Base-by-base conservation (phyloP, 2,329 filamentous ascomycete genomes). In the Fusarium humuli region DNA sequence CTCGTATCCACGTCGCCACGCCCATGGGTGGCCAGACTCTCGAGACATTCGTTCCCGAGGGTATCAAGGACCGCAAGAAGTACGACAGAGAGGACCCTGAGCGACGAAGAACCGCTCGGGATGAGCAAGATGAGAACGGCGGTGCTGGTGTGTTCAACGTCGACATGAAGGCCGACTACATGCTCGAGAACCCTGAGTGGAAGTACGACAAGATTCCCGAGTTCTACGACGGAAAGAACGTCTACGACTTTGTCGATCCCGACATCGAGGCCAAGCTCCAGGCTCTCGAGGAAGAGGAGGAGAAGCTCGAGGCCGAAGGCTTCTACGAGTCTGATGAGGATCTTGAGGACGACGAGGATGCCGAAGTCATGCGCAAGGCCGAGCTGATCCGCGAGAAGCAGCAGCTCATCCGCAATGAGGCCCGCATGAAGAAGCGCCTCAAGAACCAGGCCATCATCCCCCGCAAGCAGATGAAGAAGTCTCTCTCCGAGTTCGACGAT, bases 391-490 rank as follows among this genome's bases (percentile, higher is more conserved):
- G 95, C 69, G 94, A 98, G 86, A 98, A 98, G 89, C 91, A 94
- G 75, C 88, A 91, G 69, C 86, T 98, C 68, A 96, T 98, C 83
- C 90, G 93, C 79, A 98, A 98, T 82, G 96, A 97, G 77, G 92
- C 94, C 69, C 92, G 93, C 83, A 94, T 97, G 91, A 93, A 94
- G 83, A 98, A 97, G 86, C 92, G 91, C 44, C 90, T 99, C 80
- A 98, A 99, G 91, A 99, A 99, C 86, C 90, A 94, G 74, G 95
- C 96, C 67, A 88, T 95, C 74, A 97, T 99, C 71, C 97, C 96
- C 25, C 91, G 96, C 77, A 92, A 91, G 74, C 88, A 90, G 73
- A 90, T 91, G 79, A 89, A 93, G 80, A 94, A 94, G 85, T 91
- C 92, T 67, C 86, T 97, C 55, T 92, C 93, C 23, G 90, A 97